Base-by-base conservation (phyloP, 768 basidiomycete genomes). In the Leccinum truebloodii region DNA sequence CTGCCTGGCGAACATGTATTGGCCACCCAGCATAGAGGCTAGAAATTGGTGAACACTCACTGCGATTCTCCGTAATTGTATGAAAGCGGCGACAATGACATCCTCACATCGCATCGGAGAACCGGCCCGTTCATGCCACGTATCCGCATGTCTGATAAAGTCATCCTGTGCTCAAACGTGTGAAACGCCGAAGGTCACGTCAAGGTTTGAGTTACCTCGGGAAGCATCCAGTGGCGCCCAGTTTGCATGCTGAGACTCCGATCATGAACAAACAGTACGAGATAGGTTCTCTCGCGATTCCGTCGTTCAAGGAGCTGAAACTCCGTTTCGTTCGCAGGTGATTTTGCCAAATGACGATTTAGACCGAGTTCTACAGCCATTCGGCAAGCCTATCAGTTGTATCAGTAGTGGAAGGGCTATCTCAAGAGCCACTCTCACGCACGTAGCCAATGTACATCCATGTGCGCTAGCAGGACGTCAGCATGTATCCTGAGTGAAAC, bases 371-470 rank as follows among this genome's bases (percentile, higher is more conserved):
- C 91, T 28, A 94, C 86, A 30, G 92, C 89, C 90, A 94, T 92
- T 51, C 92, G 87, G 69, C 89, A 90, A 18, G 92, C 92, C 89
- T 91, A 63, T 32, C 44, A 16, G 59, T 41, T 10, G 24, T 50
- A 24, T 63, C 32, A 63, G 50, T 26, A 49, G 59, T 32, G 44
- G 54, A 30, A 54, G n/a, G 24, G 16, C 10, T 10, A 58, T 59
- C 58, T 52, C 22, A 51, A 26, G 28, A 18, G 28, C 13, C 26
- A 30, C 59, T 58, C 46, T 55, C 18, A 78, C 86, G 71, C 74
- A 89, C 90, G 74, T 92, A 89, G 59, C 92, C 92, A 71, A 94
- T 91, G 71, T 89, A 94, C 56, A 84, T 89, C 92, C 92, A 94
- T 13, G 91, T 92, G 50, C 88, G 83, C 89, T 91, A 69, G 28